Conservation (phyloP, 139 green algal genomes). For the Chlamydomonas asymmetrica region DNA sequence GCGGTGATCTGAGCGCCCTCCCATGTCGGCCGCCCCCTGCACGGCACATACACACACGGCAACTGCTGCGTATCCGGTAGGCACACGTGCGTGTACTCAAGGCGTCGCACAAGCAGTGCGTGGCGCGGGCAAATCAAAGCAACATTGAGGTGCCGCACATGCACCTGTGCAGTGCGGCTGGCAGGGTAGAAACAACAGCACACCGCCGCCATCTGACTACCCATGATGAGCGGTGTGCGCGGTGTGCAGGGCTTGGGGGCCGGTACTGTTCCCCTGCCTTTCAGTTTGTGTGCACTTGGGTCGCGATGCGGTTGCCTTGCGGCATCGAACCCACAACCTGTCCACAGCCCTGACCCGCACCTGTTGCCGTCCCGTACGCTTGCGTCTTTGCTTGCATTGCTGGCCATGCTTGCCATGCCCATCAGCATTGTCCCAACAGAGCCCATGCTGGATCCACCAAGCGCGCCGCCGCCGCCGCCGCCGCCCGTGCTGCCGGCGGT, state of each 20-base stretch:
- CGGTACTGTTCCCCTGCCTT: background rate
- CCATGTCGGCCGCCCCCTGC: no score
- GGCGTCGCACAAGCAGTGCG: background rate
- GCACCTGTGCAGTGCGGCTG: no score
- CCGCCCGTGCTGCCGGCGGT: background rate
- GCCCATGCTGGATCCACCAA: background rate
- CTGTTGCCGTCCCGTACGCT: conserved; percentile 7
- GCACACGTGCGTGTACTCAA: background rate
- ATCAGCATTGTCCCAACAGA: background rate
- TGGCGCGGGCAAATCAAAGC: background rate
- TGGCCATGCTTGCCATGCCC: no score
- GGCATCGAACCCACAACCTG: background rate
- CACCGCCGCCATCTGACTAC: no score
- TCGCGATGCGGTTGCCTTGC: background rate
- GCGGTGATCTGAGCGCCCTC: no score
- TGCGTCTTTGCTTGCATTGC: no score
- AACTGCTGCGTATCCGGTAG: background rate
- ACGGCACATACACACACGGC: no score
- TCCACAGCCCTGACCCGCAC: conserved; percentile 2
- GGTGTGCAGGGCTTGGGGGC: no score
- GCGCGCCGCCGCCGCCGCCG: background rate
- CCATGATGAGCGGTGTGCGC: no score
- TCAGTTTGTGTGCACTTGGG: background rate
- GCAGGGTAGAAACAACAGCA: no score
- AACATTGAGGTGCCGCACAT: background rate